phyloP scores from a whole-genome alignment of 2,329 filamentous ascomycete genomes.

The Rutstroemia sp. region DNA sequence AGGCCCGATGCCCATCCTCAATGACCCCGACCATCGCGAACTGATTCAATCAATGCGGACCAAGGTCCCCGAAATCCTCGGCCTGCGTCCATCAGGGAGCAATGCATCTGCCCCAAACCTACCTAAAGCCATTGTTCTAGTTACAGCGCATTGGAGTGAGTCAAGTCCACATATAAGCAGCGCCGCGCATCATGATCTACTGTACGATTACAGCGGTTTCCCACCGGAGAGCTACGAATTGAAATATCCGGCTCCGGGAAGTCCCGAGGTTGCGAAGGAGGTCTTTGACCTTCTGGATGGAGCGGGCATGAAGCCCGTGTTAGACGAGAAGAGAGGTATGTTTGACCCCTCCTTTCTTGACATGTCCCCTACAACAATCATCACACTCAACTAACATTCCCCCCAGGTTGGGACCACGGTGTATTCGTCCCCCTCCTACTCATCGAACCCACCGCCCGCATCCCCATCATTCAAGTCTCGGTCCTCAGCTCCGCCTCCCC shows the following conservation, averaged over 20 bases:
- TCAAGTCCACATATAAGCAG: constrained; percentile 48
- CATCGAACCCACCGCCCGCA: constrained; percentile 26
- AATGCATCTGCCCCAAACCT: not conserved
- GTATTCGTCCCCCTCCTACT: constrained; percentile 45
- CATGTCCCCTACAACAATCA: not conserved
- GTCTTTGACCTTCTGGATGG: constrained; percentile 39
- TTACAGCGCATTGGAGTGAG: constrained; percentile 69
- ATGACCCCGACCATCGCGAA: constrained; percentile 43
- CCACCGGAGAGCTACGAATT: constrained; percentile 47
- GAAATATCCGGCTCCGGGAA: constrained; percentile 49
- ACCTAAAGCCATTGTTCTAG: constrained; percentile 65
- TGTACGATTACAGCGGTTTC: constrained; percentile 55
- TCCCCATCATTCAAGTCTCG: constrained; percentile 67
- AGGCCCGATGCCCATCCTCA: constrained; percentile 50
- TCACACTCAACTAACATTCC: not conserved
- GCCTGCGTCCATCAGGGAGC: constrained; percentile 40
- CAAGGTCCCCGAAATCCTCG: constrained; percentile 47
- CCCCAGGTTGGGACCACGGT: constrained; percentile 48
- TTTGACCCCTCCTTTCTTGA: not conserved
- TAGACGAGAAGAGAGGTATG: constrained; percentile 20
- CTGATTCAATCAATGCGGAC: constrained; percentile 46
- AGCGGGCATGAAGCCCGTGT: constrained; percentile 33
- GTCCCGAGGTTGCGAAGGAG: constrained; percentile 43
- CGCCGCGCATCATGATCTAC: constrained; percentile 38
- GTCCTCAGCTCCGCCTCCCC: constrained; percentile 53